Conservation (phyloP, 106 monocot genomes). For the Dendrobium huoshanense region DNA sequence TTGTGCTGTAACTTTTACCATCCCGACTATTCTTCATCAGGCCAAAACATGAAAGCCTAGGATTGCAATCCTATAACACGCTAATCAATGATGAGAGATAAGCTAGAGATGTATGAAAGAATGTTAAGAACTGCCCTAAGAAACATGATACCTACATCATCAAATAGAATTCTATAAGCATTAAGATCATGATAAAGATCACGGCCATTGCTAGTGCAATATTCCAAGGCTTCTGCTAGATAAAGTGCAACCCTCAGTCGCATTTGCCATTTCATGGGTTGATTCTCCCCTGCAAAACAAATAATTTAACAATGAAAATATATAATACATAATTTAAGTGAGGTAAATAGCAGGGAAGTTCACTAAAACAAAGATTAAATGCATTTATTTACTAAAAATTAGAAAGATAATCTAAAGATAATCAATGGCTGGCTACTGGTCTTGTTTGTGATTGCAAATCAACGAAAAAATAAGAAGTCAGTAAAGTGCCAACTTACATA, state of each 20-base stretch:
- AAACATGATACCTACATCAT: conserved; percentile 43
- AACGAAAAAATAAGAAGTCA: background rate
- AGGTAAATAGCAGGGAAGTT: background rate
- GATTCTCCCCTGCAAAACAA: conserved; percentile 60
- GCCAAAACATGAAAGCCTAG: conserved; percentile 89
- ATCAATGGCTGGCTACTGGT: too few species aligned
- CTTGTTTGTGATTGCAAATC: background rate
- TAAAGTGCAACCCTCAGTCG: conserved; percentile 76
- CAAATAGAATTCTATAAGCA: conserved; percentile 89
- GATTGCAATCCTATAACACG: conserved; percentile 66
- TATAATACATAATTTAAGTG: background rate
- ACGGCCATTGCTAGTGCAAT: conserved; percentile 72
- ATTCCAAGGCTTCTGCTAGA: conserved; percentile 81
- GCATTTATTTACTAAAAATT: background rate
- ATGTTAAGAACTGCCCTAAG: background rate
- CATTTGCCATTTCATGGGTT: conserved; percentile 97
- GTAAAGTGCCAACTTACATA: background rate
- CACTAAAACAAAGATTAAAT: background rate
- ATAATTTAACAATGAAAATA: background rate
- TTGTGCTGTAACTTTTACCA: conserved; percentile 96
- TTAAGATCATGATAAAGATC: conserved; percentile 94
- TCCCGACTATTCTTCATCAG: conserved; percentile 94
- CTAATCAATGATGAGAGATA: conserved; percentile 15
- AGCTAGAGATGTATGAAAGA: conserved; percentile 4
- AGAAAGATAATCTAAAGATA: background rate